Evolutionary conservation across 1,284 basidiomycete species (phyloP).

Genomic region (Leccinum fuscescens): DNA sequence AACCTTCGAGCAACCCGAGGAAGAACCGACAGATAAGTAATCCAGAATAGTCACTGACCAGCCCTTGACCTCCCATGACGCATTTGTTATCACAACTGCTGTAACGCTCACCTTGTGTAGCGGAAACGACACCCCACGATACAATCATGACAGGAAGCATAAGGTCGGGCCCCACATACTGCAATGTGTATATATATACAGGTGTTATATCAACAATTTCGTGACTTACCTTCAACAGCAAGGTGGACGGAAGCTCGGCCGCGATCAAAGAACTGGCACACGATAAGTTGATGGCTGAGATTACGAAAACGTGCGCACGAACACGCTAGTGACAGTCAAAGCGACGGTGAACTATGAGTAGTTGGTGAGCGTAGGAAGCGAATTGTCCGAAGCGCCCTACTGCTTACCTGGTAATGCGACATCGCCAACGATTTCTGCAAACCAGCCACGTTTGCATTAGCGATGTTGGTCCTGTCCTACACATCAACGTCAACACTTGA

Average conservation of each 20-base stretch:
- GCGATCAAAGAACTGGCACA: background rate
- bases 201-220: too few species aligned
- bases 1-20: conserved; percentile 62
- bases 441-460: conserved; percentile 60
- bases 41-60: conserved; percentile 50
- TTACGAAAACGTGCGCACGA: background rate
- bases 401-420: conserved; percentile 43
- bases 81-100: background rate
- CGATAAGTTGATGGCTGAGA: background rate
- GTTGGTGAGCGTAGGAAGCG: background rate
- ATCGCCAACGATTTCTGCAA: conserved; percentile 51
- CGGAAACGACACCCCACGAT: conserved; percentile 58
- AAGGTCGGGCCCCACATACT: conserved; percentile 56
- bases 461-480: conserved; percentile 47
- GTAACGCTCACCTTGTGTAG: conserved; percentile 48
- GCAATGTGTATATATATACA: conserved; percentile 5
- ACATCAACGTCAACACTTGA: background rate
- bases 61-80: conserved; percentile 36
- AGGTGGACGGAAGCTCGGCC: background rate
- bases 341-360: conserved; percentile 37
- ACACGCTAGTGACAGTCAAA: background rate
- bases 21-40: conserved; percentile 64
- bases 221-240: conserved; percentile 45
- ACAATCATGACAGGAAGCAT: conserved; percentile 55
- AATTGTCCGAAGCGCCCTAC: background rate